Evolutionary conservation across 306 rosid genomes (phyloP).

Genomic region (Castanea mollissima): DNA sequence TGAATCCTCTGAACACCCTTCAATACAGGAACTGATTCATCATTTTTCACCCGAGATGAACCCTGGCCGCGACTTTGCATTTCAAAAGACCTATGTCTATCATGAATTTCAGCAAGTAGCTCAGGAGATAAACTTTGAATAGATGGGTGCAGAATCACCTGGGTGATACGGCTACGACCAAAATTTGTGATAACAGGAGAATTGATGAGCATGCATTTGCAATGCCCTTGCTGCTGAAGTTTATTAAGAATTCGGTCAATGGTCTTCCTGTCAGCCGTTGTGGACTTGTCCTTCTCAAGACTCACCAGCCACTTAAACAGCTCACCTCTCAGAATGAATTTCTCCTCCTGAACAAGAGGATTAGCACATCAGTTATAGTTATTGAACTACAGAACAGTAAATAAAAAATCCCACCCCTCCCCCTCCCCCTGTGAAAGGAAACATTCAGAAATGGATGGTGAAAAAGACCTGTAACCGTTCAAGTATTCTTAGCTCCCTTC

Average conservation of each 20-base stretch:
- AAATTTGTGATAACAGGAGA: slow-evolving; percentile 68
- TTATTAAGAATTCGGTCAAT: slow-evolving; percentile 60
- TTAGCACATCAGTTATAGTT: neutral
- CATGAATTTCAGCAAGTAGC: slow-evolving; percentile 73
- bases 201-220: slow-evolving; percentile 62
- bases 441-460: slow-evolving; percentile 16
- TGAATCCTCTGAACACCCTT: slow-evolving; percentile 65
- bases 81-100: slow-evolving; percentile 70
- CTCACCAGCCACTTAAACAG: slow-evolving; percentile 68
- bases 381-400: slow-evolving; percentile 11
- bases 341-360: slow-evolving; percentile 58
- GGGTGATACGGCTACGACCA: slow-evolving; percentile 41
- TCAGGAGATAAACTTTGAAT: slow-evolving; percentile 54
- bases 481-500: slow-evolving; percentile 78
- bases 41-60: slow-evolving; percentile 47
- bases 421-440: neutral
- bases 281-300: slow-evolving; percentile 68
- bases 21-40: slow-evolving; percentile 60
- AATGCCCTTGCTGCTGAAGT: slow-evolving; percentile 65
- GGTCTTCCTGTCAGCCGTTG: slow-evolving; percentile 70
- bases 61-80: slow-evolving; percentile 51
- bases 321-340: slow-evolving; percentile 70
- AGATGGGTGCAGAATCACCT: slow-evolving; percentile 80
- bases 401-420: slow-evolving; percentile 8
- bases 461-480: slow-evolving; percentile 69